Evolutionary conservation across 306 rosid genomes (phyloP).

Genomic region (Lithocarpus polystachyus): DNA sequence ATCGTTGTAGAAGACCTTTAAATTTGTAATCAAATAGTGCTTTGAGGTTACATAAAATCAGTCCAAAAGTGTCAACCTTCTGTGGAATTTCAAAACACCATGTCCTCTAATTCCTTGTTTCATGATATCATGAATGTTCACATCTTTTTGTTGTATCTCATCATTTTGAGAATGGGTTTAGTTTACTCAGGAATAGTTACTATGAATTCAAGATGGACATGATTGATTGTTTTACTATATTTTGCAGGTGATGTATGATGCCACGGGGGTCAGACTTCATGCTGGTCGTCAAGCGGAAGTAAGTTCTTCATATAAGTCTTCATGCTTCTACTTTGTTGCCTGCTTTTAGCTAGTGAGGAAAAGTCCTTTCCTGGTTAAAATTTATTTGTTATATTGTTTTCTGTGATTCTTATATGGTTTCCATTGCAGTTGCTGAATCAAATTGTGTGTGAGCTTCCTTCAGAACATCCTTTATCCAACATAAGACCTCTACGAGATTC

Average conservation of each 20-base stretch:
- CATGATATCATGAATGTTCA: not conserved
- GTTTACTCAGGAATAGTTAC: not conserved
- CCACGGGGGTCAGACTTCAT: conserved; percentile 93
- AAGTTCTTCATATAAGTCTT: conserved; percentile 23
- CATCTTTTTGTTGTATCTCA: not conserved
- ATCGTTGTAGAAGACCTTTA: not conserved
- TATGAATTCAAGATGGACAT: conserved; percentile 5
- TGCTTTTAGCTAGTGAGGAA: not conserved
- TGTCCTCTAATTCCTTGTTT: not conserved
- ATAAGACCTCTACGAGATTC: conserved; percentile 84
- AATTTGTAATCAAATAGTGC: not conserved
- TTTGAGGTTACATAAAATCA: not conserved
- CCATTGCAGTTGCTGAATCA: conserved; percentile 87
- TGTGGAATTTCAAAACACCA: not conserved
- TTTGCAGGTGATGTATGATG: conserved; percentile 93
- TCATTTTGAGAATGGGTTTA: not conserved
- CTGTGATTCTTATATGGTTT: conserved; percentile 8
- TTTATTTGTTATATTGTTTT: conserved; percentile 16
- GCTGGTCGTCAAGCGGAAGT: conserved; percentile 98
- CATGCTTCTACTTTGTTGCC: not conserved
- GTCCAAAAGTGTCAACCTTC: not conserved
- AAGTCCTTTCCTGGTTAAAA: not conserved
- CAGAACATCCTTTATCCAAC: conserved; percentile 78
- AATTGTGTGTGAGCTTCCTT: conserved; percentile 89
- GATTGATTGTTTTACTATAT: conserved; percentile 6